Evolutionary conservation across 2,329 filamentous ascomycete genomes (phyloP), one percentile per base, ranked within the genome.

Genomic region (Calonectria honghensis): DNA sequence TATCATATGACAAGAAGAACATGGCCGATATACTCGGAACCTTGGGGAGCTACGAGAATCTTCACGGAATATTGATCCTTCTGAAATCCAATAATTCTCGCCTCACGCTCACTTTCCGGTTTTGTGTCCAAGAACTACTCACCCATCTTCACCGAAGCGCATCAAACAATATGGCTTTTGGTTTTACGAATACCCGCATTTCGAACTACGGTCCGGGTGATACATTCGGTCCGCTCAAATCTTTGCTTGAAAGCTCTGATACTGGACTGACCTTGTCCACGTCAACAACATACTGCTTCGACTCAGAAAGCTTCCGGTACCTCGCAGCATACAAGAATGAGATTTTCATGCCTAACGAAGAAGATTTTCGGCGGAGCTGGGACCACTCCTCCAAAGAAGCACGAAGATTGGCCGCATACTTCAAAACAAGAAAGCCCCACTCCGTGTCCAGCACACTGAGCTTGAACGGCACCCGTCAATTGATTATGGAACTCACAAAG

Each of bases 281-380:
- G 5, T 31, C 51, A 4, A 54, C 51, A 3, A 54, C 51, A 9
- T 54, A 54, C 29, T 54, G 51, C 24, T 54, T 54, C 6, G 51
- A 54, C 27, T 54, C 51, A 6, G 51, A 54, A 54, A 54, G 51
- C 51, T 54, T 54, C 27, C 27, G 51, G 29, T 54, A 54, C 14
- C 51, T 54, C 24, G 24, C 24, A 24, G 24, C 24, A 24, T 24
- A 24, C 24, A 24, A 24, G 24, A 24, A 24, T 24, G 24, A 24
- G 24, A 24, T 24, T 24, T 24, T 24, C 24, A 24, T 24, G 24
- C 24, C 24, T 24, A 24, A 24, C 24, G 51, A 54, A 20, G 51
- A 54, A 32, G 51, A 54, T 10, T 54, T 54, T 10, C 51, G 51
- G 6, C 14, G 51, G 18, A 54, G 51, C 14, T 54, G 51, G 51